These are phyloP conservation scores for Curvularia sp. DNA, from an alignment of 2,329 filamentous ascomycete genomes.

Conservation along the genomic window DNA sequence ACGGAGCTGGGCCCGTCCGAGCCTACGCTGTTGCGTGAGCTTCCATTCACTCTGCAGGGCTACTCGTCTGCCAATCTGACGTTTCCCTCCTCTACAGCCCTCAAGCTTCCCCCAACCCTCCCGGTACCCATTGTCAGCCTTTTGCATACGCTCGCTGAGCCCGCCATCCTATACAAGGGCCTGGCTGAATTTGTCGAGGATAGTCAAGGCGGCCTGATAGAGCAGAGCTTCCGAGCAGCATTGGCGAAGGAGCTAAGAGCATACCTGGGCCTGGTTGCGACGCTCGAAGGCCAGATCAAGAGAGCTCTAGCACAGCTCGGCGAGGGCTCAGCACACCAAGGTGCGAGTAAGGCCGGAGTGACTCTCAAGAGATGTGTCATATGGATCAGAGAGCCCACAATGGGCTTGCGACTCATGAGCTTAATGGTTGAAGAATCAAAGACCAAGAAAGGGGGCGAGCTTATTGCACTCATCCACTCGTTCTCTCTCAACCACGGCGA, in stretches of 20 bases:
- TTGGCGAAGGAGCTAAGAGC: conserved; percentile 84
- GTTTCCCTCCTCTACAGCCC: conserved; percentile 71
- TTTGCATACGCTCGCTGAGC: conserved; percentile 88
- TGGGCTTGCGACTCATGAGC: conserved; percentile 92
- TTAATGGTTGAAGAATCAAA: conserved; percentile 91
- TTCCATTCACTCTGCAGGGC: conserved; percentile 92
- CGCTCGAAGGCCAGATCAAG: conserved; percentile 89
- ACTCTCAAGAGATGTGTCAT: conserved; percentile 95
- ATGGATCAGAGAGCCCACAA: conserved; percentile 96
- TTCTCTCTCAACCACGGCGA: conserved; percentile 95
- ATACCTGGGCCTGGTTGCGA: conserved; percentile 89
- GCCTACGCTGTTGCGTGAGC: conserved; percentile 64
- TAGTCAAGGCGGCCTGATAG: conserved; percentile 81
- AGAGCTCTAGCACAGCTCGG: conserved; percentile 78
- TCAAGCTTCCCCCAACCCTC: conserved; percentile 79
- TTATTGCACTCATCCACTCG: conserved; percentile 91
- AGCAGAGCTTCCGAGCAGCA: conserved; percentile 88
- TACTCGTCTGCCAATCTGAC: conserved; percentile 84
- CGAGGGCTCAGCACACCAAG: conserved; percentile 69
- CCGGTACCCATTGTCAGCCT: conserved; percentile 86
- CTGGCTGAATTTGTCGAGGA: conserved; percentile 83
- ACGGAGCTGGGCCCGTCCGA: conserved; percentile 50
- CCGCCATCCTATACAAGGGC: conserved; percentile 85
- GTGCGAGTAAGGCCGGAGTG: conserved; percentile 84
- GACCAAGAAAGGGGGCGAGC: conserved; percentile 81